Percentiles rank a stretch among this genome's conserved stretches.
phyloP scores from a whole-genome alignment of 2,329 filamentous ascomycete genomes.

The Xylariales sp. region DNA sequence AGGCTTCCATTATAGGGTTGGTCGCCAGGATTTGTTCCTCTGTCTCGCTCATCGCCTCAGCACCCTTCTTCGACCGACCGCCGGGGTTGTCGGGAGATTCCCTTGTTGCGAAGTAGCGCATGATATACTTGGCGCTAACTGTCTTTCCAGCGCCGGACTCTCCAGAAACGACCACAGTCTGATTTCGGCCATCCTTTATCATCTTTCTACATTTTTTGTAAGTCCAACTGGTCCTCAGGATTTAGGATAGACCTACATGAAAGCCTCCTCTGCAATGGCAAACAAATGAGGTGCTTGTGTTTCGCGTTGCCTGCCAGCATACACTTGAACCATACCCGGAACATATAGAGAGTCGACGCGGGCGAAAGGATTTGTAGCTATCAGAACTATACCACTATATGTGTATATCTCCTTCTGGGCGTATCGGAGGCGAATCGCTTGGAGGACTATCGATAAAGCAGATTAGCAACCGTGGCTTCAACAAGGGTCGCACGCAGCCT shows the following conservation, averaged over 20 bases:
- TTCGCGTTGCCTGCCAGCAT: conserved; percentile 94
- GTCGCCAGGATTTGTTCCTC: conserved; percentile 98
- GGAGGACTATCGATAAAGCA: conserved; percentile 73
- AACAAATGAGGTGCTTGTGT: conserved; percentile 98
- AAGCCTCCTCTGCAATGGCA: conserved; percentile 98
- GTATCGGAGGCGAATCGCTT: conserved; percentile 97
- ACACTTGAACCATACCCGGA: conserved; percentile 99
- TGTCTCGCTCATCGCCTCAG: conserved; percentile 92
- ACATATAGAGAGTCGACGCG: conserved; percentile 98
- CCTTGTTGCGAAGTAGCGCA: conserved; percentile 98
- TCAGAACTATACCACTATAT: conserved; percentile 98
- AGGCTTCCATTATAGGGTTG: conserved; percentile 99
- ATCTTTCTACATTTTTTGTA: conserved; percentile 78
- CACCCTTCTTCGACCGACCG: conserved; percentile 78
- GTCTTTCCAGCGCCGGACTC: conserved; percentile 99
- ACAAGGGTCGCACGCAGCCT: conserved; percentile 16
- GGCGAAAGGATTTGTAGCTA: conserved; percentile 98
- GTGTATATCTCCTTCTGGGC: conserved; percentile 99
- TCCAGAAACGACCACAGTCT: conserved; percentile 98
- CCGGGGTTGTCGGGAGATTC: conserved; percentile 90
- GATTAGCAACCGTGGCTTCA: conserved; percentile 40
- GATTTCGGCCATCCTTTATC: conserved; percentile 94
- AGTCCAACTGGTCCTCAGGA: conserved; percentile 47
- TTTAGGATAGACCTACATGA: conserved; percentile 72
- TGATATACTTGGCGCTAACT: conserved; percentile 99